Percentiles rank a stretch among this genome's conserved stretches.
Evolutionary conservation across 1,284 basidiomycete genomes (phyloP).

Genomic region (Ceratobasidium sp.): DNA sequence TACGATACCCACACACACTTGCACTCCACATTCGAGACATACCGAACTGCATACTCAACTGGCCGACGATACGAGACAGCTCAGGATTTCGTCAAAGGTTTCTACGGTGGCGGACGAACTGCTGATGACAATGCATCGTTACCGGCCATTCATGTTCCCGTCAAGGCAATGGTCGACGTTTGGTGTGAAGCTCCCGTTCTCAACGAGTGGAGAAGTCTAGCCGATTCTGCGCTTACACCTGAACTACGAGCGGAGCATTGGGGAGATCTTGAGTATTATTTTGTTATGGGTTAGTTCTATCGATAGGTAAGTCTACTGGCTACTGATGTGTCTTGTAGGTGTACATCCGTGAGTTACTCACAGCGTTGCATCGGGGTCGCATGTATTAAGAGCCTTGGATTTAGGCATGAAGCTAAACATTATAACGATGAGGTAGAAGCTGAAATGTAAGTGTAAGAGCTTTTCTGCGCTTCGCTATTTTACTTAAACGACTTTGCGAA

Average conservation of each 20-base stretch:
- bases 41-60: conserved; percentile 69
- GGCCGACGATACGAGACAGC: conserved; percentile 65
- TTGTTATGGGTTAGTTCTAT: conserved; percentile 74
- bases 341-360: conserved; percentile 51
- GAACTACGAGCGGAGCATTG: conserved; percentile 66
- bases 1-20: conserved; percentile 86
- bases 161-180: conserved; percentile 76
- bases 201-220: conserved; percentile 72
- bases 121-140: conserved; percentile 21
- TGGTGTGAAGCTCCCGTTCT: conserved; percentile 83
- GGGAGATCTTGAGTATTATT: conserved; percentile 78
- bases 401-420: conserved; percentile 75
- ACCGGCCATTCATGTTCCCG: conserved; percentile 19
- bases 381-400: not conserved
- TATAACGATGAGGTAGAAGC: conserved; percentile 77
- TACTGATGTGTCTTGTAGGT: conserved; percentile 32
- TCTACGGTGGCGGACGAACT: conserved; percentile 60
- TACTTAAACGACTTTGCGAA: not conserved
- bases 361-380: not conserved
- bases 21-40: conserved; percentile 74
- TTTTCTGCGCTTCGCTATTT: too few relatives aligned
- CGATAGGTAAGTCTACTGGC: conserved; percentile 8
- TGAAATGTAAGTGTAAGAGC: conserved; percentile 67
- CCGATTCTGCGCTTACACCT: conserved; percentile 73
- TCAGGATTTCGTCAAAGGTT: conserved; percentile 73